Conservation (phyloP, 2,329 filamentous ascomycete genomes). For the Dactylellina parvicollis region DNA sequence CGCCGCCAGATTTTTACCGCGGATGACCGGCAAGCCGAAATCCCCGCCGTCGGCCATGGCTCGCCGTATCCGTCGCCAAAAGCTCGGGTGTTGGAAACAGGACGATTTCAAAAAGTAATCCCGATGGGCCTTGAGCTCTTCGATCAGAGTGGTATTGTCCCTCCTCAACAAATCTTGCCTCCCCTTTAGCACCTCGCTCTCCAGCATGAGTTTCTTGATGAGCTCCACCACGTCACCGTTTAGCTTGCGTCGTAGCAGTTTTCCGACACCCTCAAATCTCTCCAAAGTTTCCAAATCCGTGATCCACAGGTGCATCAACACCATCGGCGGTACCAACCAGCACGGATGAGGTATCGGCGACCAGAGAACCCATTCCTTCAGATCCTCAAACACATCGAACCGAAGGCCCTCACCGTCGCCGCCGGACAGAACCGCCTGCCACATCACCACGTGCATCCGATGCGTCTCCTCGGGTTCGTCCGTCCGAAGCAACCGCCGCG, state of each 20-base stretch:
- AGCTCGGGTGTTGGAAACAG: background rate
- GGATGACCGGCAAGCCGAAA: background rate
- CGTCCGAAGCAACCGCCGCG: background rate
- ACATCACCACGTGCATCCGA: background rate
- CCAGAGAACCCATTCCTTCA: background rate
- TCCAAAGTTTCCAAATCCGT: conserved; percentile 17
- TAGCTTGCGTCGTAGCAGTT: background rate
- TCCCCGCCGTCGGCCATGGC: background rate
- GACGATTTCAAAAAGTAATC: conserved; percentile 14
- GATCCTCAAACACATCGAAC: conserved; percentile 18
- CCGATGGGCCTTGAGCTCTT: conserved; percentile 13
- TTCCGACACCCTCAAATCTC: background rate
- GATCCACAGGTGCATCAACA: conserved; percentile 32
- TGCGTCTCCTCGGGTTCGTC: background rate
- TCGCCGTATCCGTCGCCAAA: conserved; percentile 10
- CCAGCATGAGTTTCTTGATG: conserved; percentile 11
- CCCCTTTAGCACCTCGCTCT: conserved; percentile 6
- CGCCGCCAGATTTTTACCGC: background rate
- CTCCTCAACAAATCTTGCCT: conserved; percentile 1
- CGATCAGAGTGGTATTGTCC: background rate
- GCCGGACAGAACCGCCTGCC: background rate
- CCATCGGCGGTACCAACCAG: conserved; percentile 3
- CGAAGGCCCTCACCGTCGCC: background rate
- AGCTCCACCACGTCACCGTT: conserved; percentile 31
- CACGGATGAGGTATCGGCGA: background rate